Conservation (phyloP, 2,329 filamentous ascomycete species). For the Monosporascus ibericus region DNA sequence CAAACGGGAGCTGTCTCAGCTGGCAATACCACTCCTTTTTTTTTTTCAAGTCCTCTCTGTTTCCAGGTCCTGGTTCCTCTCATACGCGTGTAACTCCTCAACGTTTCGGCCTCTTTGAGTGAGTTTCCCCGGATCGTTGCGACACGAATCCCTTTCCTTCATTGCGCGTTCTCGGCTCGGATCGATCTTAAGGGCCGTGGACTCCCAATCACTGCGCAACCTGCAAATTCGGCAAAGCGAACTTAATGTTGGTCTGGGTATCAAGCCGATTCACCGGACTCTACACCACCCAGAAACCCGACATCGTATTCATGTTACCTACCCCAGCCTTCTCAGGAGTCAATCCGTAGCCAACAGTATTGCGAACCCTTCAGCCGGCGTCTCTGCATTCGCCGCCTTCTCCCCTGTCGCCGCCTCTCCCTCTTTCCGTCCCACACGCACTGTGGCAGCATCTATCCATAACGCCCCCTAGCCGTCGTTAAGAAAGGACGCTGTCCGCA, state of each 20-base stretch:
- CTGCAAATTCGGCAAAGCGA: too few relatives aligned
- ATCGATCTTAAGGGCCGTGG: not conserved
- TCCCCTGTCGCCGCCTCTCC: not conserved
- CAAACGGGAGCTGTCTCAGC: not conserved
- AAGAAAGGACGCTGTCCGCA: conserved; percentile 1
- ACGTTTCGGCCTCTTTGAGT: not conserved
- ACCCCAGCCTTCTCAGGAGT: not conserved
- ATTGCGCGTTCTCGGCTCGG: not conserved
- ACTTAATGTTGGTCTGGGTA: too few relatives aligned
- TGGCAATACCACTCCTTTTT: not conserved
- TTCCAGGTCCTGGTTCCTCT: not conserved
- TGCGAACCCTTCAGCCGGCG: not conserved
- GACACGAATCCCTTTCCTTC: not conserved
- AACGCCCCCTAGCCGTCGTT: conserved; percentile 3
- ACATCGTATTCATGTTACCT: not conserved
- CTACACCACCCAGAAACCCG: too few relatives aligned
- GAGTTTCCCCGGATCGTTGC: not conserved
- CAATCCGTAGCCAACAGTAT: too few relatives aligned
- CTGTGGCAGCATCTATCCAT: not conserved
- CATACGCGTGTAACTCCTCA: not conserved
- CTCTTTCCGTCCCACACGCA: not conserved
- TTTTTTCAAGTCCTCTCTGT: not conserved
- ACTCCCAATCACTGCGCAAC: too few relatives aligned
- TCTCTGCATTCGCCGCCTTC: not conserved
- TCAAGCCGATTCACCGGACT: too few relatives aligned